Conservation (phyloP, 805 yeast genomes). For the Starmerella bombi region DNA sequence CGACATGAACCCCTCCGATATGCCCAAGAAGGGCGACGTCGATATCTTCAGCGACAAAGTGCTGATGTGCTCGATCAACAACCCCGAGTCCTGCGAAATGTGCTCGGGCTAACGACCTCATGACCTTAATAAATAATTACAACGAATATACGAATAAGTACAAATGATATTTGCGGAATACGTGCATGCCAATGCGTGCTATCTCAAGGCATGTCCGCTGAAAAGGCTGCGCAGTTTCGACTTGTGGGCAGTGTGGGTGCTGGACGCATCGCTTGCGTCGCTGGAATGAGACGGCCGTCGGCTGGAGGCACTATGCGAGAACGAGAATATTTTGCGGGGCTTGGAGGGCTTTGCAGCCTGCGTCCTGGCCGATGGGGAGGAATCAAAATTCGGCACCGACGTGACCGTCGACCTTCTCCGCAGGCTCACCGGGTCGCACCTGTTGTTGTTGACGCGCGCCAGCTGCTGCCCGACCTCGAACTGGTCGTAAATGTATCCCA, state of each 20-base stretch:
- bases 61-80: constrained; percentile 89
- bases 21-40: constrained; percentile 35
- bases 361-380: neutral
- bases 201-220: neutral
- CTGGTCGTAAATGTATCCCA: constrained; percentile 29
- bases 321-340: neutral
- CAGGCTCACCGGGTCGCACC: too few species aligned
- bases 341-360: neutral
- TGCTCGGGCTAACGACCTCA: constrained; percentile 65
- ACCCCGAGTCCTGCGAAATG: constrained; percentile 97
- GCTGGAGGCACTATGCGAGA: too few species aligned
- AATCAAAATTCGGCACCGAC: neutral
- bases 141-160: too few species aligned
- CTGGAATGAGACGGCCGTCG: too few species aligned
- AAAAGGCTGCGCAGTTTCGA: neutral
- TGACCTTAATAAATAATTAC: neutral
- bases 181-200: neutral
- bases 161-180: neutral
- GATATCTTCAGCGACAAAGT: constrained; percentile 89
- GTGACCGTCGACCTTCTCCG: neutral
- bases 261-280: too few species aligned
- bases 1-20: constrained; percentile 10
- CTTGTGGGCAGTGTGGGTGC: too few species aligned
- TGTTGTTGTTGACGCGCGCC: constrained; percentile 8
- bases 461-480: constrained; percentile 23